phyloP scores from a whole-genome alignment of 2,329 filamentous ascomycete genomes.

The Pyrenochaeta sp. region DNA sequence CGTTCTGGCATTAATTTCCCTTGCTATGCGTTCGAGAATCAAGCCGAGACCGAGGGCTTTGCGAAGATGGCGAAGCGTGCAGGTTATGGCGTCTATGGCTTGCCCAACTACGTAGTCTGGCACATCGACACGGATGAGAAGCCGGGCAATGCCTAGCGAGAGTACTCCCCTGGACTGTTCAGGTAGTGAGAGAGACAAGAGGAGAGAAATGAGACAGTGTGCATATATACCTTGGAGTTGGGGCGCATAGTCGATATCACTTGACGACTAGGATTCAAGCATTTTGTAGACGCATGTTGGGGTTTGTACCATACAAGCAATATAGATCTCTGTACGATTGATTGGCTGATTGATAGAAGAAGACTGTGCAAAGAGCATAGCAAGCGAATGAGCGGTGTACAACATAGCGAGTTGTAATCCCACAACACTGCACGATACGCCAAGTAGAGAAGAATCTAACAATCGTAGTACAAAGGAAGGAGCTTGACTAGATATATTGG shows the following conservation, averaged over 20 bases:
- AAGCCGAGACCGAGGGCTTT: constrained; percentile 98
- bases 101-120: constrained; percentile 99
- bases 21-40: constrained; percentile 95
- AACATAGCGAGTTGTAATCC: too few species aligned
- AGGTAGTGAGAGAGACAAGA: not conserved
- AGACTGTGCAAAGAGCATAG: too few species aligned
- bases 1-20: constrained; percentile 98
- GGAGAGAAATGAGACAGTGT: not conserved
- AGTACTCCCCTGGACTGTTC: not conserved
- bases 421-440: too few species aligned
- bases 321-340: too few species aligned
- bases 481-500: too few species aligned
- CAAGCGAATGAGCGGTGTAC: too few species aligned
- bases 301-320: too few species aligned
- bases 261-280: too few species aligned
- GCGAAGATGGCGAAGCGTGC: constrained; percentile 98
- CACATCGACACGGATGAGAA: constrained; percentile 98
- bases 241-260: not conserved
- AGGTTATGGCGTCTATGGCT: constrained; percentile 88
- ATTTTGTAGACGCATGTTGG: too few species aligned
- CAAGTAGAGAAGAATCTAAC: too few species aligned
- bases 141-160: constrained; percentile 70
- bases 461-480: too few species aligned
- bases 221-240: not conserved
- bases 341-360: too few species aligned